Evolutionary conservation across 106 monocot genomes (phyloP).

Genomic region (Amphibolis antarctica): DNA sequence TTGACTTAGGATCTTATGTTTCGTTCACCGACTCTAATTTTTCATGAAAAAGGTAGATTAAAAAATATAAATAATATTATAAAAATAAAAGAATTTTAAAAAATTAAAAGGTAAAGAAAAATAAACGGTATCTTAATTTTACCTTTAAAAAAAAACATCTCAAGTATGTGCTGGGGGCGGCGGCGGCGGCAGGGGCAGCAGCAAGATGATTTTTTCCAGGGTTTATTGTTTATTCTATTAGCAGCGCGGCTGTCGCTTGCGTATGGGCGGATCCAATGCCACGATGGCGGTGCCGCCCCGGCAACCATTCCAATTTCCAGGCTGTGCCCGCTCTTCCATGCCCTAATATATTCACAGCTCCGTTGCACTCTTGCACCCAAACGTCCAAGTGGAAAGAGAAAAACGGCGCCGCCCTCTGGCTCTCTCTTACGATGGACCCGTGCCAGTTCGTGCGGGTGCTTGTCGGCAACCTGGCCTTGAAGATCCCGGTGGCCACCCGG

Average conservation of each 20-base stretch:
- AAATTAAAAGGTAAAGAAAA: too few species aligned
- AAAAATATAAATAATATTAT: too few species aligned
- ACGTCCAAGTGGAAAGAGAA: too few species aligned
- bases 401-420: too few species aligned
- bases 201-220: background rate
- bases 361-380: background rate
- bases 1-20: too few species aligned
- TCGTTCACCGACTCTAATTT: too few species aligned
- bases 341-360: background rate
- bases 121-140: too few species aligned
- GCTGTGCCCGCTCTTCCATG: background rate
- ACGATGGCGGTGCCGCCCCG: background rate
- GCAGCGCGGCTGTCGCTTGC: background rate
- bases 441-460: slow-evolving; percentile 80
- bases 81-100: too few species aligned
- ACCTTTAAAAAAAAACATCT: too few species aligned
- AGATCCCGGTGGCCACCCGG: slow-evolving; percentile 54
- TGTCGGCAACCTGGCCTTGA: slow-evolving; percentile 75
- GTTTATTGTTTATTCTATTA: background rate
- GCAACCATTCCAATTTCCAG: slow-evolving; percentile 1
- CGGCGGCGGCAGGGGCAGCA: too few species aligned
- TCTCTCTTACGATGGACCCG: slow-evolving; percentile 52
- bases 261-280: slow-evolving; percentile 8
- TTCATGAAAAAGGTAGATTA: too few species aligned
- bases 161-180: too few species aligned